Percentiles rank a stretch among this genome's conserved stretches.
phyloP scores from a whole-genome alignment of 306 rosid genomes.

The Oxytropis ochrocephala region DNA sequence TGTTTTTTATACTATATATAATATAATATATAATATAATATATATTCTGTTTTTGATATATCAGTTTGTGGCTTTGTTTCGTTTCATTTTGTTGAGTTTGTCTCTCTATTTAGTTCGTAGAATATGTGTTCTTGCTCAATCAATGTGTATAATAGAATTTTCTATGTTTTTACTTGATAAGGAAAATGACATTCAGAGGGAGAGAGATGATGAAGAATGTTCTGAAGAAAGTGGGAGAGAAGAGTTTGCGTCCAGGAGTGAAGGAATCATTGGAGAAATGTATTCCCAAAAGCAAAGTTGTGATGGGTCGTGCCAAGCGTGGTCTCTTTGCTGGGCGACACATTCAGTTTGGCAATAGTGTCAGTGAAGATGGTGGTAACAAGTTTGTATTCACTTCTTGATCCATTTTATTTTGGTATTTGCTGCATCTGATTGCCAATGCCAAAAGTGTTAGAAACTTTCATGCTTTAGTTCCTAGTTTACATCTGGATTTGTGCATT shows the following conservation, averaged over 20 bases:
- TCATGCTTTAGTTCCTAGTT: background rate
- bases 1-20: no score
- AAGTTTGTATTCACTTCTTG: conserved; percentile 40
- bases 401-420: background rate
- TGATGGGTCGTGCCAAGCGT: conserved; percentile 84
- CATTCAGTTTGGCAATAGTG: conserved; percentile 75
- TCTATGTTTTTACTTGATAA: background rate
- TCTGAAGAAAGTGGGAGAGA: conserved; percentile 63
- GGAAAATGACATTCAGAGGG: conserved; percentile 71
- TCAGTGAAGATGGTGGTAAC: conserved; percentile 97
- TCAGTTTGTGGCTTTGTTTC: no score
- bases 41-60: no score
- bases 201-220: conserved; percentile 80
- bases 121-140: background rate
- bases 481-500: background rate
- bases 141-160: background rate
- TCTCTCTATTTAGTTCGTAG: no score
- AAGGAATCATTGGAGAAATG: conserved; percentile 61
- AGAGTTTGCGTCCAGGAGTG: conserved; percentile 48
- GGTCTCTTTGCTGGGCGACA: conserved; percentile 86
- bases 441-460: background rate
- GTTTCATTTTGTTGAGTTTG: no score
- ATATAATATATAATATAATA: no score
- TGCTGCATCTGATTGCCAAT: background rate
- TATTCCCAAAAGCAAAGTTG: conserved; percentile 60